A percentile compares a stretch with the other conserved stretches of the same genome.
Conservation (phyloP, 2,329 filamentous ascomycete genomes). For the Mycosphaerella sp. region DNA sequence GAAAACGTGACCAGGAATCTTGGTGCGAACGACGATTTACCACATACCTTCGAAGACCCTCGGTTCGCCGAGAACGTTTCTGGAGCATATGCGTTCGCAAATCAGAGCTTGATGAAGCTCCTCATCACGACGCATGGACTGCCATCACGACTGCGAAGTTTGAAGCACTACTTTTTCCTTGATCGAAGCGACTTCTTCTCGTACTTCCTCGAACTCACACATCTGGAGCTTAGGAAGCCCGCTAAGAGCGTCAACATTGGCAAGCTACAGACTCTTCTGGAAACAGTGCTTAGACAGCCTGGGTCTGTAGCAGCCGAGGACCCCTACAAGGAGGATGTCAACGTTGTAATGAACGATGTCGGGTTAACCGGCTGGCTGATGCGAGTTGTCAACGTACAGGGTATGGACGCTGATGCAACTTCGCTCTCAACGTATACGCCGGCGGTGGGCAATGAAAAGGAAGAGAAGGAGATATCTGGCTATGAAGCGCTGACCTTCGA, state of each 20-base stretch:
- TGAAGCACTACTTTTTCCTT: slow-evolving; percentile 99
- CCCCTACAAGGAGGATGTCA: slow-evolving; percentile 97
- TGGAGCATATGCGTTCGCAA: slow-evolving; percentile 88
- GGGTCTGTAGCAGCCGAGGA: slow-evolving; percentile 90
- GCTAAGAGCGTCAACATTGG: slow-evolving; percentile 82
- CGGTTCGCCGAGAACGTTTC: slow-evolving; percentile 95
- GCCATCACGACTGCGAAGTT: slow-evolving; percentile 74
- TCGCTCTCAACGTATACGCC: slow-evolving; percentile 60
- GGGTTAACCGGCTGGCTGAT: slow-evolving; percentile 90
- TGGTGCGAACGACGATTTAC: slow-evolving; percentile 85
- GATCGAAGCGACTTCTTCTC: slow-evolving; percentile 97
- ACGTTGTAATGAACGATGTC: slow-evolving; percentile 93
- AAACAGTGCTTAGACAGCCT: slow-evolving; percentile 91
- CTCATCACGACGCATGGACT: slow-evolving; percentile 89
- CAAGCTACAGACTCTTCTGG: slow-evolving; percentile 92
- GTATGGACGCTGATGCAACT: slow-evolving; percentile 64
- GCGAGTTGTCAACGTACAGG: slow-evolving; percentile 92
- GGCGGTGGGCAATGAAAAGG: slow-evolving; percentile 54
- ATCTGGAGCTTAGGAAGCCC: slow-evolving; percentile 76
- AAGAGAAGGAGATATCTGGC: slow-evolving; percentile 79
- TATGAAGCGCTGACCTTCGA: slow-evolving; percentile 92
- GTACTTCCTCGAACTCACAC: slow-evolving; percentile 88
- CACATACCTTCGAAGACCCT: slow-evolving; percentile 82
- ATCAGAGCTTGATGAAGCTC: slow-evolving; percentile 83
- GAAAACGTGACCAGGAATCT: slow-evolving; percentile 54